These are phyloP conservation scores for Oryza glaberrima DNA, from an alignment of 176 grass and related monocot genomes.

Conservation along the genomic window DNA sequence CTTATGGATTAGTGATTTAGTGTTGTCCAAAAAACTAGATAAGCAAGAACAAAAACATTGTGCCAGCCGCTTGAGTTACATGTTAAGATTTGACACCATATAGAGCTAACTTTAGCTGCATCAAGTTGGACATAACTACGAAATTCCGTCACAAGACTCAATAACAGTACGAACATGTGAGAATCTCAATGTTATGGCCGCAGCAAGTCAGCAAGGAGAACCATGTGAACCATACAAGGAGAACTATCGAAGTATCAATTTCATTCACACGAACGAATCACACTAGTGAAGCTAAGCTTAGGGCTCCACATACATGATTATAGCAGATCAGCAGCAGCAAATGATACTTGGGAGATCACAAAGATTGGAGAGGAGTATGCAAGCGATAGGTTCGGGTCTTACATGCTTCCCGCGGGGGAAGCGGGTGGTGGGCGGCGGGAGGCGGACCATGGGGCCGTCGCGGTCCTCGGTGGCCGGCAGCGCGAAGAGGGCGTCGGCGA, in stretches of 20 bases:
- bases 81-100: background rate
- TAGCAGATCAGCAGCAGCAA: background rate
- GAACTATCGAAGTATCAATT: background rate
- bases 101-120: background rate
- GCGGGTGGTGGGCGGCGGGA: conserved; percentile 58
- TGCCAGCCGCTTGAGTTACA: background rate
- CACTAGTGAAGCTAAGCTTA: background rate
- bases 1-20: background rate
- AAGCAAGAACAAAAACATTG: background rate
- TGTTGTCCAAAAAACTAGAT: background rate
- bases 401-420: conserved; percentile 94
- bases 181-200: background rate
- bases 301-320: background rate
- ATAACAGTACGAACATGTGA: background rate
- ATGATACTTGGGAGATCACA: background rate
- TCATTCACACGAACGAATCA: background rate
- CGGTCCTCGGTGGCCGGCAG: conserved; percentile 63
- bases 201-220: background rate
- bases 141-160: background rate
- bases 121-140: background rate
- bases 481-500: conserved; percentile 71
- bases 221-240: background rate
- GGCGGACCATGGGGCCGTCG: conserved; percentile 73
- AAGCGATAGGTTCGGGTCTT: background rate
- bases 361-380: background rate